These are phyloP conservation scores for Solanum tarapatanum DNA, from an alignment of 257 asterid species.

Conservation along the genomic window DNA sequence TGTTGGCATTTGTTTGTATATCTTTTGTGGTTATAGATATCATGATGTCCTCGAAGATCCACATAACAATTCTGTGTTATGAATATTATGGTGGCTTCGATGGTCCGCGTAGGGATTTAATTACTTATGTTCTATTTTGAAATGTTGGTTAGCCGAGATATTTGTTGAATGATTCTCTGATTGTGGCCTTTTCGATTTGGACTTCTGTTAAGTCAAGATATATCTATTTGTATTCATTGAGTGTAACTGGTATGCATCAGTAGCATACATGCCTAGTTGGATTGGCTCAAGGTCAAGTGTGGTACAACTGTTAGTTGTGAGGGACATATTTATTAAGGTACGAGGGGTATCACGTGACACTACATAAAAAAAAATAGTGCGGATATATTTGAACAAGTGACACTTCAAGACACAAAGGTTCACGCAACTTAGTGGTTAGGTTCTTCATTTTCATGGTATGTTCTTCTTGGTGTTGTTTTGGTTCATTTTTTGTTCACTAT, in stretches of 20 bases:
- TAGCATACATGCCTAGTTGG: background rate
- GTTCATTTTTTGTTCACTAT: background rate
- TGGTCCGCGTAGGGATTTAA: background rate
- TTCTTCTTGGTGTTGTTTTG: background rate
- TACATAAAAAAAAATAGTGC: no score
- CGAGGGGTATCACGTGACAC: background rate
- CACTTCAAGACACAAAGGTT: background rate
- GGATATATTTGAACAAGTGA: background rate
- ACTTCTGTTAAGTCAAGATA: no score
- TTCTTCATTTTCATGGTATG: background rate
- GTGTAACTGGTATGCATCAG: background rate
- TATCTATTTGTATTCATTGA: no score
- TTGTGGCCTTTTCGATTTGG: background rate
- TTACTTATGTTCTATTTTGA: background rate
- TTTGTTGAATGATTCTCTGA: background rate
- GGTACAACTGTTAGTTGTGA: background rate
- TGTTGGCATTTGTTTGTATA: background rate
- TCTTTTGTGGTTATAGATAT: background rate
- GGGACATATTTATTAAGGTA: background rate
- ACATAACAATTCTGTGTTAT: no score
- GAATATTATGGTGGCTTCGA: background rate
- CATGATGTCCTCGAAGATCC: background rate
- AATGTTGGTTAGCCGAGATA: background rate
- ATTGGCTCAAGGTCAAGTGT: background rate
- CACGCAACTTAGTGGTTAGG: background rate